Percentiles rank a stretch among this genome's conserved stretches.
Conservation (phyloP, 331 rosid species). For the Telfairia occidentalis region DNA sequence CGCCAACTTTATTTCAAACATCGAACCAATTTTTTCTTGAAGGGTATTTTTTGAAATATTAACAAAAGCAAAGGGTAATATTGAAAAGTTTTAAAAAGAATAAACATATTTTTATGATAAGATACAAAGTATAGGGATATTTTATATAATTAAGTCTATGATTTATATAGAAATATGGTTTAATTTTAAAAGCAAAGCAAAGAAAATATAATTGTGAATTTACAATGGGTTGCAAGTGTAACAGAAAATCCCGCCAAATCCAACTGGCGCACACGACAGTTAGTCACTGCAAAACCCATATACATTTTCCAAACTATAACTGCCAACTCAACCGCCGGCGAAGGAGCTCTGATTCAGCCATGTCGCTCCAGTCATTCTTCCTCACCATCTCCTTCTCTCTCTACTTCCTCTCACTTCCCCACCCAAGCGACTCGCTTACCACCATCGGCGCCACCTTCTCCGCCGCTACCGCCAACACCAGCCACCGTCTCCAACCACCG, state of each 20-base stretch:
- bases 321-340: slow-evolving; percentile 9
- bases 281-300: not conserved
- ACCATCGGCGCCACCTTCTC: slow-evolving; percentile 51
- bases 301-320: not conserved
- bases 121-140: no score
- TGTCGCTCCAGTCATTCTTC: slow-evolving; percentile 20
- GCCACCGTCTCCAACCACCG: not conserved
- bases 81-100: no score
- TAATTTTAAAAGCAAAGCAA: no score
- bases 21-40: no score
- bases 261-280: not conserved
- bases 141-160: no score
- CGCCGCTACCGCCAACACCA: not conserved
- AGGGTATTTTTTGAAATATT: no score
- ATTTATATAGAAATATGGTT: no score
- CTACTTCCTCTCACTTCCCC: slow-evolving; percentile 26
- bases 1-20: no score
- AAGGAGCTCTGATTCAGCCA: slow-evolving; percentile 16
- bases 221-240: not conserved
- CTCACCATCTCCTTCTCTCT: slow-evolving; percentile 21
- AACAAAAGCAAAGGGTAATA: no score
- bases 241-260: slow-evolving; percentile 1
- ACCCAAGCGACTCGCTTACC: slow-evolving; percentile 20
- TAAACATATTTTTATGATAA: no score
- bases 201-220: no score